Evolutionary conservation across 306 rosid genomes (phyloP).

Genomic region (barrel medic (Medicago truncatula)): MtrunA17r5.0-ANR NC_053045.1:50206001-50206500

Average conservation of each 20-base stretch:
- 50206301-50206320: constrained; percentile 40
- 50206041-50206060: not conserved
- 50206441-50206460: constrained; percentile 13
- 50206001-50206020: not conserved
- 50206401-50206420: constrained; percentile 31
- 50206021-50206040: not conserved
- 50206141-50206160: constrained; percentile 43
- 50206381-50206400: constrained; percentile 39
- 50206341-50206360: constrained; percentile 40
- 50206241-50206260: constrained; percentile 13
- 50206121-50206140: not conserved
- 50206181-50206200: constrained; percentile 46
- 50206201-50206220: constrained; percentile 41
- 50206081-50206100: not conserved
- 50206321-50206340: constrained; percentile 37
- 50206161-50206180: constrained; percentile 61
- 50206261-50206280: constrained; percentile 10
- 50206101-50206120: not conserved
- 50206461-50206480: not conserved
- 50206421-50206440: constrained; percentile 37
- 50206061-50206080: not conserved
- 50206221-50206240: constrained; percentile 30
- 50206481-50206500: not conserved
- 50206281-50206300: constrained; percentile 40
- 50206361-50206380: constrained; percentile 28